phyloP scores from a whole-genome alignment of 768 basidiomycete species.

The Mycena pura region DNA sequence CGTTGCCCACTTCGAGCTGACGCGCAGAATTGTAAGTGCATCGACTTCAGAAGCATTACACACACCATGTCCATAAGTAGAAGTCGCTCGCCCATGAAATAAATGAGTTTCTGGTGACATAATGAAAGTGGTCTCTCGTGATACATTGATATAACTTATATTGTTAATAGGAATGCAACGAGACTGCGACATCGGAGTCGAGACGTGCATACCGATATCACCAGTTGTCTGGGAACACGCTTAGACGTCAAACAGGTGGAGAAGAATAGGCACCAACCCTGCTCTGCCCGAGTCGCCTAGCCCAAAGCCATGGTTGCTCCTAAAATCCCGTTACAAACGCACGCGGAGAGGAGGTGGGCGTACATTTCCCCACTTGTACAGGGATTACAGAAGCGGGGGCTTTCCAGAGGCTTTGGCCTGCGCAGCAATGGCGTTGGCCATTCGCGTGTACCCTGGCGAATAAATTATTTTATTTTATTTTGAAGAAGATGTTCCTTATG shows the following conservation, averaged over 20 bases:
- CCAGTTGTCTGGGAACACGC: constrained; percentile 49
- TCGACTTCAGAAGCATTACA: background rate
- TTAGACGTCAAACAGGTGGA: constrained; percentile 1
- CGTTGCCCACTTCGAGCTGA: constrained; percentile 71
- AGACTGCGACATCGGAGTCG: background rate
- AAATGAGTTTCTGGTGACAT: constrained; percentile 62
- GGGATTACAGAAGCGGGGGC: constrained; percentile 61
- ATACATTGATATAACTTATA: no score
- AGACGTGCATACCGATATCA: constrained; percentile 48
- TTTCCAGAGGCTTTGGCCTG: constrained; percentile 55
- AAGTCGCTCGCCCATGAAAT: constrained; percentile 68
- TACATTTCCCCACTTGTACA: constrained; percentile 76
- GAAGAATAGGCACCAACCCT: constrained; percentile 37
- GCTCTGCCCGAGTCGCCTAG: constrained; percentile 61
- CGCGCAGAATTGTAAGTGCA: constrained; percentile 1
- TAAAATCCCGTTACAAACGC: constrained; percentile 28
- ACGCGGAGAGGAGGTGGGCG: constrained; percentile 21
- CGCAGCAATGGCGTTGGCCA: constrained; percentile 63
- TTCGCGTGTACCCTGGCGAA: constrained; percentile 62
- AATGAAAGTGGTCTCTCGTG: no score
- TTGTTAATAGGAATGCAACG: background rate
- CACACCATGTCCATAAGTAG: constrained; percentile 71
- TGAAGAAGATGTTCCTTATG: constrained; percentile 42
- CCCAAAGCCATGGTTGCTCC: constrained; percentile 73
- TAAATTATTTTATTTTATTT: background rate